phyloP scores from a whole-genome alignment of 2,329 filamentous ascomycete species.

The Claviceps purpurea region DNA sequence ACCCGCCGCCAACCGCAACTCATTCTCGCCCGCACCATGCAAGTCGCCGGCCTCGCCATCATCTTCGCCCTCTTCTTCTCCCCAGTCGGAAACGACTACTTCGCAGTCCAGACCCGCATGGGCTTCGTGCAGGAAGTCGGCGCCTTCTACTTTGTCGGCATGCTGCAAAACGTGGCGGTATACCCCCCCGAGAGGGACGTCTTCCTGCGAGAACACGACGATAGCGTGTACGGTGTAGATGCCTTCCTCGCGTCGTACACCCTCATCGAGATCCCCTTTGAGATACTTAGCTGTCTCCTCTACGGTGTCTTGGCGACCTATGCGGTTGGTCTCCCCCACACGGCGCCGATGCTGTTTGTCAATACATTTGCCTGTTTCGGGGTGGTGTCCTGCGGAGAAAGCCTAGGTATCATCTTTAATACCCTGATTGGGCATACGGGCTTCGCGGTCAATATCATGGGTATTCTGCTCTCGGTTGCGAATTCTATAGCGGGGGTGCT shows the following conservation, averaged over 20 bases:
- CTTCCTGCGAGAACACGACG: slow-evolving; percentile 64
- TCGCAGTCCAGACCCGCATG: slow-evolving; percentile 57
- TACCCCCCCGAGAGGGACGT: slow-evolving; percentile 62
- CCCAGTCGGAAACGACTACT: slow-evolving; percentile 55
- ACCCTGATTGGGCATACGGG: slow-evolving; percentile 61
- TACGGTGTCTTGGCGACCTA: slow-evolving; percentile 53
- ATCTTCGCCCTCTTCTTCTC: slow-evolving; percentile 58
- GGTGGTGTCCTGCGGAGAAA: slow-evolving; percentile 62
- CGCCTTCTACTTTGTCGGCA: slow-evolving; percentile 61
- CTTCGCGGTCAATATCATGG: slow-evolving; percentile 62
- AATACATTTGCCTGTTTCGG: slow-evolving; percentile 57
- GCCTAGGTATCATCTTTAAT: slow-evolving; percentile 67
- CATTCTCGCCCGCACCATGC: slow-evolving; percentile 51
- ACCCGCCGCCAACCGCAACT: slow-evolving; percentile 52
- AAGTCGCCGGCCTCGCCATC: slow-evolving; percentile 49
- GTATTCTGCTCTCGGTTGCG: slow-evolving; percentile 54
- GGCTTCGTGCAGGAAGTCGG: slow-evolving; percentile 62
- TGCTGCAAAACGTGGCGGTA: slow-evolving; percentile 66
- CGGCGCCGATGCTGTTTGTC: slow-evolving; percentile 52
- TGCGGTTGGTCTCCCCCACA: slow-evolving; percentile 51
- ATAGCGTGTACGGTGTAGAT: slow-evolving; percentile 57
- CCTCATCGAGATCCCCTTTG: slow-evolving; percentile 57
- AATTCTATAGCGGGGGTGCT: slow-evolving; percentile 60
- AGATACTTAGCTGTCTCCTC: slow-evolving; percentile 49
- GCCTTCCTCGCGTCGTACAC: slow-evolving; percentile 61